Percentiles rank a stretch among this genome's conserved stretches.
Conservation (phyloP, 2,329 filamentous ascomycete genomes). For the Diaporthe velutina region DNA sequence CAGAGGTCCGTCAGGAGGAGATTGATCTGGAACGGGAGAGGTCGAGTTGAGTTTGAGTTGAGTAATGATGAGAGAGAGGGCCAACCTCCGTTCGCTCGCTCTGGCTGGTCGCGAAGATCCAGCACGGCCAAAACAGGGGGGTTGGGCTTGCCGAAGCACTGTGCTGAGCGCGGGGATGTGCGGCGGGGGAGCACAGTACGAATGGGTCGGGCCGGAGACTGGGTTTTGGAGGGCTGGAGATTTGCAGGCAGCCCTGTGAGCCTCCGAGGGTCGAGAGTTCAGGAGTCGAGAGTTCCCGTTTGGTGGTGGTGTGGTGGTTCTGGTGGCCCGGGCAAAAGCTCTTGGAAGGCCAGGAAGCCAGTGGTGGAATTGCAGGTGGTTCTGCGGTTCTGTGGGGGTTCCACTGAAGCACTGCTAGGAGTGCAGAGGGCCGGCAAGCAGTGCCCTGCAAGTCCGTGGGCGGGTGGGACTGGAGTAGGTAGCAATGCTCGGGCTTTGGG, state of each 20-base stretch:
- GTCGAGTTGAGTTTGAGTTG: conserved; percentile 30
- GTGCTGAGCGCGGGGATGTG: background rate
- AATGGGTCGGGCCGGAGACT: conserved; percentile 10
- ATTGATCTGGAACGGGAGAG: conserved; percentile 31
- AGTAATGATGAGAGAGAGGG: conserved; percentile 29
- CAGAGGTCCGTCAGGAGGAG: conserved; percentile 32
- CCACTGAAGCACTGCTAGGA: conserved; percentile 20
- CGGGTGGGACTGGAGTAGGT: conserved; percentile 27
- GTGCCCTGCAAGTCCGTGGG: conserved; percentile 21
- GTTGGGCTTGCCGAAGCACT: conserved; percentile 25
- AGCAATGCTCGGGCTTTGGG: conserved; percentile 12
- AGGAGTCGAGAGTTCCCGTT: background rate
- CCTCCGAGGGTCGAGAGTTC: conserved; percentile 9
- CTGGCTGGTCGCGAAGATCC: conserved; percentile 14
- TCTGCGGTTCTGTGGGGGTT: conserved; percentile 25
- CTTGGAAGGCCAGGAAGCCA: background rate
- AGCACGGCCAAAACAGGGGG: conserved; percentile 30
- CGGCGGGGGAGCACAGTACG: background rate
- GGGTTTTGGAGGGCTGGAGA: conserved; percentile 24
- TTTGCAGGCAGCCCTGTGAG: conserved; percentile 31
- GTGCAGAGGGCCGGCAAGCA: conserved; percentile 25
- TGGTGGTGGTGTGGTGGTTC: background rate
- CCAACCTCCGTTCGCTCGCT: conserved; percentile 17
- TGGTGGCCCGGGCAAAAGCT: background rate
- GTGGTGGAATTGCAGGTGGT: conserved; percentile 25